A percentile compares a stretch with the other conserved stretches of the same genome.
phyloP scores from a whole-genome alignment of 2,329 filamentous ascomycete species.

The Cercospora sp. region DNA sequence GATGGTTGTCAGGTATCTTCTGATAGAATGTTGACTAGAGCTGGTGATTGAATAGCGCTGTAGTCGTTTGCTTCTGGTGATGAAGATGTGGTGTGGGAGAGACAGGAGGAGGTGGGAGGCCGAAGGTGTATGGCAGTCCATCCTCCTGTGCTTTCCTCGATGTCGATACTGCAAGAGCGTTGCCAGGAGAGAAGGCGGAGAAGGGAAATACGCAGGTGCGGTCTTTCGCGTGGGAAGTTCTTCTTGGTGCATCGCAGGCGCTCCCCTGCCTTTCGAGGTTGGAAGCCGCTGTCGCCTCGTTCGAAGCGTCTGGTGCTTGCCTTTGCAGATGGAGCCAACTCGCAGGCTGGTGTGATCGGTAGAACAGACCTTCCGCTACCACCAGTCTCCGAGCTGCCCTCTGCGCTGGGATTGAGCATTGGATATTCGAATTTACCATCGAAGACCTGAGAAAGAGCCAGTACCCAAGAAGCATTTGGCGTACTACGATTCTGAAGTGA shows the following conservation, averaged over 20 bases:
- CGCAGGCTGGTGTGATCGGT: neutral
- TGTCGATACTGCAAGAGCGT: neutral
- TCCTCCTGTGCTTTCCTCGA: neutral
- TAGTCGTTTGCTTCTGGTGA: neutral
- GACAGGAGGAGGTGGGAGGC: neutral
- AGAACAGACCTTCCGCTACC: neutral
- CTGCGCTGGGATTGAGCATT: neutral
- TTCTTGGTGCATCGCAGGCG: neutral
- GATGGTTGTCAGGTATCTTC: neutral
- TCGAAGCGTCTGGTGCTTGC: neutral
- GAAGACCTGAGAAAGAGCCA: neutral
- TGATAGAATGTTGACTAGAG: neutral
- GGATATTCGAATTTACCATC: neutral
- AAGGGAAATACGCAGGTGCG: neutral
- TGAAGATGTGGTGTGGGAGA: neutral
- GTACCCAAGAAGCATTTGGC: neutral
- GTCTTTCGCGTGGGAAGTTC: neutral
- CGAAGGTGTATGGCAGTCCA: neutral
- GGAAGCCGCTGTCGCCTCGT: neutral
- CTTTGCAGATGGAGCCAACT: neutral
- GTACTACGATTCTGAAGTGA: neutral
- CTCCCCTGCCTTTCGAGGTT: neutral
- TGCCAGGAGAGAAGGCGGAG: neutral
- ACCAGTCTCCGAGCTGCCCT: neutral
- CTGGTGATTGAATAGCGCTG: neutral